A percentile compares a stretch with the other conserved stretches of the same genome.
phyloP scores from a whole-genome alignment of 2,329 filamentous ascomycete species.

The Diplodia seriata region DNA sequence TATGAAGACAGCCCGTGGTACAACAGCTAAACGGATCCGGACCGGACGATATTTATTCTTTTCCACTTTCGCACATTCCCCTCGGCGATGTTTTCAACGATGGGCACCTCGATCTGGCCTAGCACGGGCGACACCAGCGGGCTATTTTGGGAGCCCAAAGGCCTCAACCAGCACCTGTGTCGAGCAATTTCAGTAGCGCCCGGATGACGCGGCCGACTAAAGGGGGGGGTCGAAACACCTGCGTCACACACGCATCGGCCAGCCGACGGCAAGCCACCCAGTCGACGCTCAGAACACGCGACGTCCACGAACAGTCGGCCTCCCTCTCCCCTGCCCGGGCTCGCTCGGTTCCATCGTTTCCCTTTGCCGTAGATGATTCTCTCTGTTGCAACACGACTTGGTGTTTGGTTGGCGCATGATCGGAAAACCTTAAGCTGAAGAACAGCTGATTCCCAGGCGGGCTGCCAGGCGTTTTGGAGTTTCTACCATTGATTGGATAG shows the following conservation, averaged over 20 bases:
- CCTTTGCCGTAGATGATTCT: conserved; percentile 18
- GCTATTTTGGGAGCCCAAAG: background rate
- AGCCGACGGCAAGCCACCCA: conserved; percentile 1
- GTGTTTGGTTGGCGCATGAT: conserved; percentile 24
- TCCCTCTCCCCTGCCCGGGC: conserved; percentile 5
- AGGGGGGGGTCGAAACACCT: conserved; percentile 6
- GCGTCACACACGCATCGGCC: conserved; percentile 8
- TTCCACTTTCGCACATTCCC: conserved; percentile 16
- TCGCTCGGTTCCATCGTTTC: conserved; percentile 7
- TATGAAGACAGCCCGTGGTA: conserved; percentile 33
- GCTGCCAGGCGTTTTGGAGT: conserved; percentile 27
- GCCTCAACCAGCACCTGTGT: conserved; percentile 5
- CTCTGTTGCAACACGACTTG: conserved; percentile 14
- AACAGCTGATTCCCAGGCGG: conserved; percentile 17
- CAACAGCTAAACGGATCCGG: conserved; percentile 25
- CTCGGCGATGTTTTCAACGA: conserved; percentile 14
- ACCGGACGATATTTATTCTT: conserved; percentile 3
- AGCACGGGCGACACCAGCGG: conserved; percentile 4
- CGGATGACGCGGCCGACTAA: conserved; percentile 20
- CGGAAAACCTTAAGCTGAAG: conserved; percentile 14
- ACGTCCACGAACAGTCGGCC: background rate
- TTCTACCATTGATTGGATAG: conserved; percentile 13
- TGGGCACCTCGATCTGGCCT: conserved; percentile 7
- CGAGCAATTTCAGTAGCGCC: conserved; percentile 8
- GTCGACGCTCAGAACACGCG: conserved; percentile 3